These are phyloP conservation scores for Tephrocybe sp. DNA, from an alignment of 768 basidiomycete species.

Conservation along the genomic window DNA sequence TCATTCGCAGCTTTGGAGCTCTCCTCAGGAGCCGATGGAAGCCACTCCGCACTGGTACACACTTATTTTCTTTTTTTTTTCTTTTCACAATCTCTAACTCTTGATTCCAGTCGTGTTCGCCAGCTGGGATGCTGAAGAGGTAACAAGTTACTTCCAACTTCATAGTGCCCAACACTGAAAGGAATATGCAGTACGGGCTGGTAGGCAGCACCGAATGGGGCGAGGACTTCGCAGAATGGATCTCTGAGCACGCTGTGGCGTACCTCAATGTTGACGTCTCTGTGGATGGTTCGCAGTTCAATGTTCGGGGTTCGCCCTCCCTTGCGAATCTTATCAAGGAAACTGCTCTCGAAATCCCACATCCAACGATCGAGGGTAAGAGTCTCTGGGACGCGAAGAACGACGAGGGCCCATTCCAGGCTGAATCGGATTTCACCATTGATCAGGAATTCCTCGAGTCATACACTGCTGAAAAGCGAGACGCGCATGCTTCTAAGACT, in stretches of 20 bases:
- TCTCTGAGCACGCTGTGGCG: slow-evolving; percentile 75
- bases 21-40: slow-evolving; percentile 78
- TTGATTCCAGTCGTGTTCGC: slow-evolving; percentile 53
- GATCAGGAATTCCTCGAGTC: slow-evolving; percentile 43
- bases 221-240: slow-evolving; percentile 87
- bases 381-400: slow-evolving; percentile 78
- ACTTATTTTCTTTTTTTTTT: not conserved
- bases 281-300: slow-evolving; percentile 60
- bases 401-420: slow-evolving; percentile 57
- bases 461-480: slow-evolving; percentile 36
- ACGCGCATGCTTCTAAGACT: slow-evolving; percentile 30
- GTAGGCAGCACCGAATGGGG: slow-evolving; percentile 92
- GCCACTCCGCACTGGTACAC: slow-evolving; percentile 68
- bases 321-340: slow-evolving; percentile 73
- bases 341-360: slow-evolving; percentile 70
- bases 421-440: slow-evolving; percentile 21
- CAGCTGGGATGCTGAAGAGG: slow-evolving; percentile 77
- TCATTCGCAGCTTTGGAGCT: slow-evolving; percentile 71
- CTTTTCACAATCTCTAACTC: not conserved
- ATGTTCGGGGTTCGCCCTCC: slow-evolving; percentile 70
- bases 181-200: slow-evolving; percentile 50
- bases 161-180: slow-evolving; percentile 5
- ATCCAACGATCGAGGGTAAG: slow-evolving; percentile 63
- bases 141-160: slow-evolving; percentile 29
- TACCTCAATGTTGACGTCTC: slow-evolving; percentile 86